phyloP scores from a whole-genome alignment of 768 basidiomycete genomes.

The Lyophyllum atratum region DNA sequence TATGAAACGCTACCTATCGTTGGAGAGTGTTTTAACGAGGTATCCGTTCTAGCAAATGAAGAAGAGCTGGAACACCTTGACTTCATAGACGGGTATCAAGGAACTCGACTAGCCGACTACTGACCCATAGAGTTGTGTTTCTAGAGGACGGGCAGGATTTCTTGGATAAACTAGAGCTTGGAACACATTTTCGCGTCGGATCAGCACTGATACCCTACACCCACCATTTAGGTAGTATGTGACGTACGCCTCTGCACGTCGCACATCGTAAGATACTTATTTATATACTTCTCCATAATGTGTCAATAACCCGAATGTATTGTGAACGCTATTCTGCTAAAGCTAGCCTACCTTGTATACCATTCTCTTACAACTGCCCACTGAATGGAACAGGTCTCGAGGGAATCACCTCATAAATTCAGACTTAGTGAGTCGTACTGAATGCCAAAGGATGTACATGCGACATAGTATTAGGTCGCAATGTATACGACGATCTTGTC shows the following conservation, averaged over 20 bases:
- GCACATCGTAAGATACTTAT: not conserved
- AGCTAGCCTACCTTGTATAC: not conserved
- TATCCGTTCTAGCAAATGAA: conserved; percentile 63
- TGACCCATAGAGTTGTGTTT: not conserved
- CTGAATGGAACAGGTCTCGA: too few relatives aligned
- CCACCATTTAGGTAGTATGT: not conserved
- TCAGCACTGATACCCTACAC: conserved; percentile 1
- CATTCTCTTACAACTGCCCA: not conserved
- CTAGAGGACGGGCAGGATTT: not conserved
- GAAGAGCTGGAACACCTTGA: conserved; percentile 48
- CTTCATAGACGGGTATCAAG: conserved; percentile 7
- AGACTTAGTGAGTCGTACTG: too few relatives aligned
- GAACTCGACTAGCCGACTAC: not conserved
- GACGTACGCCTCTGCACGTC: not conserved
- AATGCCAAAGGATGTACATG: not conserved
- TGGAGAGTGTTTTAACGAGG: not conserved
- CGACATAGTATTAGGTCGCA: conserved; percentile 14
- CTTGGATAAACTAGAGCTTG: not conserved
- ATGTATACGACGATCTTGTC: conserved; percentile 65
- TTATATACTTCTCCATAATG: conserved; percentile 5
- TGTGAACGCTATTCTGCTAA: not conserved
- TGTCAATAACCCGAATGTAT: conserved; percentile 6
- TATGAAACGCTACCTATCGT: conserved; percentile 25
- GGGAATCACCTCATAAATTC: too few relatives aligned
- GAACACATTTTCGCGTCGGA: not conserved